Conservation (phyloP, 2,329 filamentous ascomycete species). For the Claviceps sp. region DNA sequence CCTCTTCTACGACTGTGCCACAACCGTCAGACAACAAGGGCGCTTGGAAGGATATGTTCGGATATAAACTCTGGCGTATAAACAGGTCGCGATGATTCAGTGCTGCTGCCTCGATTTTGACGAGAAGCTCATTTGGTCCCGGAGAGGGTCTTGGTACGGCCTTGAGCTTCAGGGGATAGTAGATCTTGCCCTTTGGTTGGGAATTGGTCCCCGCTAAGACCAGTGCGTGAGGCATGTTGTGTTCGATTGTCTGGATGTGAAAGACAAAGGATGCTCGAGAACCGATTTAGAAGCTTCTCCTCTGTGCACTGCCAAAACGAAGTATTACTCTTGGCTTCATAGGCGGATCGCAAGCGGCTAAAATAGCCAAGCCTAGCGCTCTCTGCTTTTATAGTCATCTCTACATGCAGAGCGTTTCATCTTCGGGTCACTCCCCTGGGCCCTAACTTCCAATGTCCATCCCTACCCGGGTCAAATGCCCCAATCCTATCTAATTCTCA, state of each 20-base stretch:
- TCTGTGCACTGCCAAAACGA: too few species aligned
- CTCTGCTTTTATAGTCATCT: too few species aligned
- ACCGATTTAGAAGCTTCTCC: too few species aligned
- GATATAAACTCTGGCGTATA: slow-evolving; percentile 84
- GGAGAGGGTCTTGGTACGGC: slow-evolving; percentile 21
- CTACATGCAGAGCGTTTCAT: too few species aligned
- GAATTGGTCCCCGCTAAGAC: background rate
- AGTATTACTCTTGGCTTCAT: too few species aligned
- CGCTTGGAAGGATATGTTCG: slow-evolving; percentile 62
- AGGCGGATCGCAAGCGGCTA: too few species aligned
- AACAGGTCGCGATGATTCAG: slow-evolving; percentile 95
- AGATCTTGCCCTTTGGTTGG: background rate
- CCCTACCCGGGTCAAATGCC: too few species aligned
- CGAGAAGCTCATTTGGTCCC: slow-evolving; percentile 53
- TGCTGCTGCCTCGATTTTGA: slow-evolving; percentile 65
- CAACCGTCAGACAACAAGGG: slow-evolving; percentile 75
- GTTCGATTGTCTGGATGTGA: background rate
- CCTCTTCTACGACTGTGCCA: slow-evolving; percentile 55
- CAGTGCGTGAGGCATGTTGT: slow-evolving; percentile 3
- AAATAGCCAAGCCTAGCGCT: too few species aligned
- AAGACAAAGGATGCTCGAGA: too few species aligned
- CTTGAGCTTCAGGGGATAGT: slow-evolving; percentile 3
- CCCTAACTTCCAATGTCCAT: too few species aligned
- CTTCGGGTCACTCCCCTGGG: too few species aligned
- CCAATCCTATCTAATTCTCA: too few species aligned